phyloP scores from a whole-genome alignment of 2,329 filamentous ascomycete species.

The Magnaporthales sp. region DNA sequence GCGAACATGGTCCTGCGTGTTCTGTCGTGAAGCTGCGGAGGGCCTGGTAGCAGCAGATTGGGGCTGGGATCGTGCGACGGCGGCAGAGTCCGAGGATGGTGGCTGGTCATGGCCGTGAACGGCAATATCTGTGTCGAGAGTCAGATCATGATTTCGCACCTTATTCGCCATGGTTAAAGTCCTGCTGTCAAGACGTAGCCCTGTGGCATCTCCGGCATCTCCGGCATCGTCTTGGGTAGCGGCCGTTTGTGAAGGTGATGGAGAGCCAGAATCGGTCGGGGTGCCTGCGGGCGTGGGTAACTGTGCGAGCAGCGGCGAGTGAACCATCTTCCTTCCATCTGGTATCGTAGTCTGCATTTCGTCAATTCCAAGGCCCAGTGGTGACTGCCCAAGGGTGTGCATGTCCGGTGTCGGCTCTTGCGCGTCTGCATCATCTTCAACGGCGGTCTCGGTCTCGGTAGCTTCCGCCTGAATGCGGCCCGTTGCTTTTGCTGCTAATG shows the following conservation, averaged over 20 bases:
- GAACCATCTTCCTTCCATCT: neutral
- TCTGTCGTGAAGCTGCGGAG: conserved; percentile 8
- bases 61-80: neutral
- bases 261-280: neutral
- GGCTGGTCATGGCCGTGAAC: neutral
- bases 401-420: neutral
- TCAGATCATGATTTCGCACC: neutral
- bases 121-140: neutral
- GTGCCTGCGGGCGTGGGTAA: neutral
- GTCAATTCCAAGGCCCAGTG: neutral
- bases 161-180: neutral
- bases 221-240: neutral
- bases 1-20: conserved; percentile 33
- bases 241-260: neutral
- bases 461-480: neutral
- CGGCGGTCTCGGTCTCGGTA: neutral
- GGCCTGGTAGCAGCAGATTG: conserved; percentile 3
- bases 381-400: neutral
- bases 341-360: neutral
- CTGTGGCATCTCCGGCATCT: neutral
- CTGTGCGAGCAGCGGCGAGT: neutral
- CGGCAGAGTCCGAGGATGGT: neutral
- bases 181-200: neutral
- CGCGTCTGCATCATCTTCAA: neutral
- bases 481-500: neutral